Conservation (phyloP, 2,329 filamentous ascomycete genomes). For the Emergomyces pasteurianus region DNA sequence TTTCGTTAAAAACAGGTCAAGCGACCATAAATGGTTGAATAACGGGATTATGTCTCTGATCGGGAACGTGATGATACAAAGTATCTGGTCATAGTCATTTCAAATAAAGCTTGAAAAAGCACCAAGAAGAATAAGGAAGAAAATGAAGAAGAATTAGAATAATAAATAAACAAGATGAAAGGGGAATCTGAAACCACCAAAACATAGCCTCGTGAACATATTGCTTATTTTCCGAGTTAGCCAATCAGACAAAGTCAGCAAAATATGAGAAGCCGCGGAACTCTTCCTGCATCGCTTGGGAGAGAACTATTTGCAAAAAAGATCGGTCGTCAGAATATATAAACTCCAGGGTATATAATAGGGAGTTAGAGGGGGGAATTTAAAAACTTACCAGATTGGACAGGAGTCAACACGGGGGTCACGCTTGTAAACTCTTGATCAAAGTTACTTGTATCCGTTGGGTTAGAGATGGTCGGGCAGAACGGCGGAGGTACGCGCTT, state of each 20-base stretch:
- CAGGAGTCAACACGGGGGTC: constrained; percentile 89
- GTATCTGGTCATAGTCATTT: neutral
- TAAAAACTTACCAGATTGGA: constrained; percentile 72
- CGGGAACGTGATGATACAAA: neutral
- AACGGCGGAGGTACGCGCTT: constrained; percentile 87
- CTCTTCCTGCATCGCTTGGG: constrained; percentile 98
- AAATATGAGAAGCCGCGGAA: constrained; percentile 98
- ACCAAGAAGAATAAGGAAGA: neutral
- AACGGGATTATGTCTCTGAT: neutral
- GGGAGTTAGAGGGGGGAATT: neutral
- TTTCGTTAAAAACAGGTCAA: neutral
- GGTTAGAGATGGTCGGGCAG: constrained; percentile 74
- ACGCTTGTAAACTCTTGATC: constrained; percentile 98
- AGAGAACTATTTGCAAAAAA: constrained; percentile 54
- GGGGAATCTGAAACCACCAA: constrained; percentile 6
- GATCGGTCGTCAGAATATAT: neutral
- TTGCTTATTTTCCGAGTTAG: neutral
- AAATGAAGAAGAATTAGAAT: neutral
- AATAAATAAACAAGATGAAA: constrained; percentile 6
- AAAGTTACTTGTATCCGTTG: constrained; percentile 99
- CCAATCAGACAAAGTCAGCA: constrained; percentile 64
- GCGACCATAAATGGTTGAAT: neutral
- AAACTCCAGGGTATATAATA: neutral
- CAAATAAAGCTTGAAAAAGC: neutral
- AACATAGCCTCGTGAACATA: neutral